Conservation (phyloP, 768 basidiomycete species). For the Amanita phalloides region DNA sequence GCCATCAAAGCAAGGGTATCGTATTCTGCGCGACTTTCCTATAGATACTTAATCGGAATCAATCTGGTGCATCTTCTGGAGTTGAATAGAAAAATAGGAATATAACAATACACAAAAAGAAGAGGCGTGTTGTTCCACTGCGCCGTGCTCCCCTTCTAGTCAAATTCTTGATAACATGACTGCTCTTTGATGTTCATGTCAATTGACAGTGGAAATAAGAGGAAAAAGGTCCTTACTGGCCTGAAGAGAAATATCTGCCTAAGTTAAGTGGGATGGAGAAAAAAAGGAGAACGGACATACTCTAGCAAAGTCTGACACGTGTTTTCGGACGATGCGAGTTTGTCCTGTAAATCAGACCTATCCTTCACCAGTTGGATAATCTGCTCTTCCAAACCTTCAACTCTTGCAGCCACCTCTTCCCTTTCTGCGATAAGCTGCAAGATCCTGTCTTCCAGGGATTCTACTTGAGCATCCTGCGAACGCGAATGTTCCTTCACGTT, state of each 20-base stretch:
- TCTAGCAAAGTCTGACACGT: constrained; percentile 28
- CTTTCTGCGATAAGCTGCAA: constrained; percentile 23
- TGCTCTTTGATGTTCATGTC: no score
- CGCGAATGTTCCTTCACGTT: constrained; percentile 33
- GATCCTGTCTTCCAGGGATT: constrained; percentile 20
- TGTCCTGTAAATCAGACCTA: constrained; percentile 20
- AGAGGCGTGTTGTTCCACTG: no score
- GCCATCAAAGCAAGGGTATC: no score
- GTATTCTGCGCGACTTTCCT: no score
- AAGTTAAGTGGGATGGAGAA: constrained; percentile 3
- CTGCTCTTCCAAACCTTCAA: constrained; percentile 14
- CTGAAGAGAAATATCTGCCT: constrained; percentile 9
- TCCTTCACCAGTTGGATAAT: constrained; percentile 22
- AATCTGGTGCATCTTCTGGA: no score
- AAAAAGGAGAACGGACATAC: constrained; percentile 20
- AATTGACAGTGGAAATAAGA: background rate
- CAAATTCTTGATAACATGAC: no score
- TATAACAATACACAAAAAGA: no score
- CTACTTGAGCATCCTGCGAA: constrained; percentile 20
- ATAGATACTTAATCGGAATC: no score
- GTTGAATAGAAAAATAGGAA: no score
- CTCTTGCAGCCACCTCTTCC: constrained; percentile 19
- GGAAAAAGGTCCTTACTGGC: constrained; percentile 17
- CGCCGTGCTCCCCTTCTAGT: no score
- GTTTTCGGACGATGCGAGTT: constrained; percentile 25